Base-by-base conservation (phyloP, 495 filamentous ascomycete species). In the Penicillium tannophilum region DNA sequence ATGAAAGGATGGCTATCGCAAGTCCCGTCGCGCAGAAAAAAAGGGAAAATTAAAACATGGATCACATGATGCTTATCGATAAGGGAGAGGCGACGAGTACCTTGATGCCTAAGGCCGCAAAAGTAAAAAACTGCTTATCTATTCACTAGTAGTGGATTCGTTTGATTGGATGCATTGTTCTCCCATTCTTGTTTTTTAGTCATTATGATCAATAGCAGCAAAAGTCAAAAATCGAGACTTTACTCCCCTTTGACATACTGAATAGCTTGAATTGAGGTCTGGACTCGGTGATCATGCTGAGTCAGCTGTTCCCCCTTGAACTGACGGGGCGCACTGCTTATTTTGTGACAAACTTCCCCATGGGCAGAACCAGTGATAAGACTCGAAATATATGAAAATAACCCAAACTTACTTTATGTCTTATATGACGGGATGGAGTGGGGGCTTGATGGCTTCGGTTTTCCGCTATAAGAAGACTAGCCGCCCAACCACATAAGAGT, bases 31-130 rank as follows among this genome's bases (percentile, higher is more conserved):
- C 58, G 58, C 58, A 55, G 45, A 52, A 47, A 55, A 54, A 61
- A 61, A 54, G 41, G 41, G 35, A 61, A 64, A 64, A 58, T 49
- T 39, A 58, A 58, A 61, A 58, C 47, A 55, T 41, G 24, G 43
- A 46, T 69, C 66, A 69, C 63, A 45, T 69, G 66, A 59, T 10
- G 16, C 44, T 69, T 69, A 69, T 69, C 66, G 63, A 69, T 60
- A 68, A 60, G 42, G 20, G 16, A 10, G 33, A 36, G 33, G 33
- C 33, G 33, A 36, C 33, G 10, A n/a, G 41, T 31, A 6, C 24
- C 31, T 54, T 17, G 2, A 24, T 33, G 60, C 55, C 60, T 62
- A 33, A 56, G 52, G 58, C 52, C 11, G 10, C 23, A 4, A 41
- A 8, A 0, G 33, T 10, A 35, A 35, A 28, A 28, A 28, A 28